Evolutionary conservation across 805 yeast species (phyloP).

Genomic region (Sugiyamaella smithiae): DNA sequence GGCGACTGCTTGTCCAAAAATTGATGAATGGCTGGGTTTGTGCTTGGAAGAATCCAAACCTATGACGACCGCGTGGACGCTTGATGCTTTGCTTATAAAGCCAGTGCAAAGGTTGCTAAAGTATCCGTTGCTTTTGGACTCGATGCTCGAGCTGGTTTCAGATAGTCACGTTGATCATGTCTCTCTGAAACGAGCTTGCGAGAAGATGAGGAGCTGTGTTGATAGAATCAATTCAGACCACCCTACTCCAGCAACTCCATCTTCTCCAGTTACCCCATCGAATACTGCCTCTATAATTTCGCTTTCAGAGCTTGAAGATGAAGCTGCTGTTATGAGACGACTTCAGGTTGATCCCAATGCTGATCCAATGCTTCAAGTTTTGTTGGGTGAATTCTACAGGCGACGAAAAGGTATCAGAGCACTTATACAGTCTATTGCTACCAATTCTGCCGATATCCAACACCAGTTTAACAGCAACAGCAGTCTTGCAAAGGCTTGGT

Average conservation of each 20-base stretch:
- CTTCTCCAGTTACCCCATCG: neutral
- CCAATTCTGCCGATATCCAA: constrained; percentile 16
- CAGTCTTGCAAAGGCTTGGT: constrained; percentile 23
- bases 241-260: neutral
- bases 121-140: constrained; percentile 39
- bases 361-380: constrained; percentile 15
- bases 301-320: constrained; percentile 13
- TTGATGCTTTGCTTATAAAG: constrained; percentile 41
- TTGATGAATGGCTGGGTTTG: constrained; percentile 35
- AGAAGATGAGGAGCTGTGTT: constrained; percentile 19
- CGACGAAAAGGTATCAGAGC: constrained; percentile 14
- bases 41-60: constrained; percentile 30
- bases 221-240: constrained; percentile 25
- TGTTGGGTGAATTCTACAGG: constrained; percentile 16
- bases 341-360: constrained; percentile 14
- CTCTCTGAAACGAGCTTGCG: constrained; percentile 24
- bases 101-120: constrained; percentile 47
- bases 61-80: constrained; percentile 39
- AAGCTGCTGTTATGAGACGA: constrained; percentile 4
- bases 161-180: constrained; percentile 49
- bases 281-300: constrained; percentile 3
- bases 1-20: constrained; percentile 26
- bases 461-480: constrained; percentile 22
- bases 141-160: constrained; percentile 32
- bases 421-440: constrained; percentile 17